Base-by-base conservation (phyloP, 345 rosid species). In the Adansonia digitata region DNA sequence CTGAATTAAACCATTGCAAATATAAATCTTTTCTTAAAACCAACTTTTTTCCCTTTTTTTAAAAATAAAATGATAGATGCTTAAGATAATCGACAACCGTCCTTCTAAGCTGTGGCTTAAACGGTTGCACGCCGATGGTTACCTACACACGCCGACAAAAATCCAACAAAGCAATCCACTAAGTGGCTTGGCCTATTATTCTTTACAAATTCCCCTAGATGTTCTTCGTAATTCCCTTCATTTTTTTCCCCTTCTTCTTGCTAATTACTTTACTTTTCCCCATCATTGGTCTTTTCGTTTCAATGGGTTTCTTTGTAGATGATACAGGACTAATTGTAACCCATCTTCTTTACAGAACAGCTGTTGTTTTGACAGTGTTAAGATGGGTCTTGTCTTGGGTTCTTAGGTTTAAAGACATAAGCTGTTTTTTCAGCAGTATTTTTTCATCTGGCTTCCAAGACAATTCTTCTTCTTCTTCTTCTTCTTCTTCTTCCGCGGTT, bases 371-470 rank as follows among this genome's bases (percentile, higher is more conserved):
- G 46, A 85, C 98, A 18, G 71, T 94, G 48, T 27, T 89, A 26
- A 81, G 98, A 79, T 92, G 98, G 97, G 75, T 86, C 24, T 45
- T 86, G 37, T 77, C 91, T 2, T 90, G 92, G 89, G 82, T 81
- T 61, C 74, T 90, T 45, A 82, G 81, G 34, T 77, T 89, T 77
- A 74, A 87, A 37, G 83, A 85, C 82, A 82, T 83, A 77, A 77
- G 63, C 79, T 55, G 20, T 66, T 63, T 70, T 15, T 5, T 71
- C 31, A 3, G 2, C 7, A 42, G 15, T 12, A 5, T 67, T 40
- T 62, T 27, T 9, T 62, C 15, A 0, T 6, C 78, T 5, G 68
- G 81, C 60, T 39, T 73, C 1, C 12, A 18, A 15, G 2, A 34
- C 65, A 34, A 65, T 18, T 65, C 77, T 10, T 53, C 59, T 40